Conservation (phyloP, 2,329 filamentous ascomycete genomes). For the Stachybotrys elegans region DNA sequence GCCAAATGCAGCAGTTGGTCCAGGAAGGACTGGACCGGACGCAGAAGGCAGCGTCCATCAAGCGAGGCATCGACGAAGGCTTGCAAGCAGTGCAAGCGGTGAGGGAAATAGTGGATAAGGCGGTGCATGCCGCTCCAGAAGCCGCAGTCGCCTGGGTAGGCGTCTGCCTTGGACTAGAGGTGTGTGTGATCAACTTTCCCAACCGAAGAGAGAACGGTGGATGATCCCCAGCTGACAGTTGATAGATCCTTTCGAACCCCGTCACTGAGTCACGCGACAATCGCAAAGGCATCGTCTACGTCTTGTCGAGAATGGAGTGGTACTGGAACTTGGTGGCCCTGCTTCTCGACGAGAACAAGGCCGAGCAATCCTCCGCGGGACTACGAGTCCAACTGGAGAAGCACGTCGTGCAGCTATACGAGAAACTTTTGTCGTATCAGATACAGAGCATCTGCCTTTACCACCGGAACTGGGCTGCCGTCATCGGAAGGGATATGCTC, state of each 20-base stretch:
- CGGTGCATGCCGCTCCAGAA: slow-evolving; percentile 21
- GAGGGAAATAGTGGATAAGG: slow-evolving; percentile 8
- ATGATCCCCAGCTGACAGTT: slow-evolving; percentile 2
- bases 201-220: not conserved
- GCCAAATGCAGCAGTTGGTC: slow-evolving; percentile 8
- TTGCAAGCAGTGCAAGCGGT: slow-evolving; percentile 1
- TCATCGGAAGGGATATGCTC: slow-evolving; percentile 22
- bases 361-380: slow-evolving; percentile 2
- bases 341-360: slow-evolving; percentile 17
- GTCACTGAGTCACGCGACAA: slow-evolving; percentile 20
- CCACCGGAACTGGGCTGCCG: slow-evolving; percentile 20
- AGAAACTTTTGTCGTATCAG: slow-evolving; percentile 31
- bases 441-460: slow-evolving; percentile 34
- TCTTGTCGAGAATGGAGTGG: slow-evolving; percentile 27
- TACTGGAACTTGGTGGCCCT: slow-evolving; percentile 26
- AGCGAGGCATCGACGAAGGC: slow-evolving; percentile 1
- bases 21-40: slow-evolving; percentile 5
- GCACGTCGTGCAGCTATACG: slow-evolving; percentile 29
- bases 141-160: slow-evolving; percentile 30
- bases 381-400: slow-evolving; percentile 15
- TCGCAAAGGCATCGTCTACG: slow-evolving; percentile 26
- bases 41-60: not conserved
- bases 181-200: slow-evolving; percentile 11
- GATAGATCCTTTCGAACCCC: slow-evolving; percentile 23
- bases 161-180: slow-evolving; percentile 27